Evolutionary conservation across 2,329 filamentous ascomycete genomes (phyloP).

Genomic region (Trichoderma cornu-damae): DNA sequence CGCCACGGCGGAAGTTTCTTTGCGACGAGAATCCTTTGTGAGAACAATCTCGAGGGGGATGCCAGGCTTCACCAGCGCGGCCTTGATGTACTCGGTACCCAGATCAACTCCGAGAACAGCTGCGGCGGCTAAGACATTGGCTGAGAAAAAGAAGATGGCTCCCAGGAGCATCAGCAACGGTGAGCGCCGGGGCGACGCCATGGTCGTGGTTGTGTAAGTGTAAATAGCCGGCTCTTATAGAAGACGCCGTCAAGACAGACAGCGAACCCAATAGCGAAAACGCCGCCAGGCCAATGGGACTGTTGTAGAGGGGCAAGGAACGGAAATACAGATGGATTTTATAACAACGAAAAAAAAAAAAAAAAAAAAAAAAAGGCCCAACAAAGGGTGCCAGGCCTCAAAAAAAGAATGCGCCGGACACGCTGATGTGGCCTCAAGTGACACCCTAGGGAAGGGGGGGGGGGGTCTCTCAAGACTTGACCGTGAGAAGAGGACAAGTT

Average conservation of each 20-base stretch:
- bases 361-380: slow-evolving; percentile 13
- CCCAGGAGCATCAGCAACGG: slow-evolving; percentile 38
- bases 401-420: slow-evolving; percentile 22
- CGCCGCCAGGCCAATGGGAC: slow-evolving; percentile 2
- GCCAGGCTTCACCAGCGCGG: slow-evolving; percentile 89
- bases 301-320: slow-evolving; percentile 1
- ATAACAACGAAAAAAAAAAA: too few species aligned
- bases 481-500: slow-evolving; percentile 36
- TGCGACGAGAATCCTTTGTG: slow-evolving; percentile 95
- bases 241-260: slow-evolving; percentile 17
- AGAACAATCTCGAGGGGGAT: slow-evolving; percentile 96
- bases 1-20: slow-evolving; percentile 83
- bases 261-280: slow-evolving; percentile 15
- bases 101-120: slow-evolving; percentile 90
- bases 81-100: slow-evolving; percentile 96
- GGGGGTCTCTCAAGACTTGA: slow-evolving; percentile 11
- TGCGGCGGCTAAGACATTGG: slow-evolving; percentile 50
- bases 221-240: background rate
- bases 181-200: slow-evolving; percentile 34
- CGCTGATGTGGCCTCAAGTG: slow-evolving; percentile 36
- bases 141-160: slow-evolving; percentile 34
- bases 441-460: slow-evolving; percentile 17
- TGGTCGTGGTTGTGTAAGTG: slow-evolving; percentile 27
- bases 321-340: background rate
- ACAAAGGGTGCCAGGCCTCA: slow-evolving; percentile 18